These are phyloP conservation scores for Condylostoma magnum DNA, from an alignment of 169 alveolate genomes.

Conservation along the genomic window DNA sequence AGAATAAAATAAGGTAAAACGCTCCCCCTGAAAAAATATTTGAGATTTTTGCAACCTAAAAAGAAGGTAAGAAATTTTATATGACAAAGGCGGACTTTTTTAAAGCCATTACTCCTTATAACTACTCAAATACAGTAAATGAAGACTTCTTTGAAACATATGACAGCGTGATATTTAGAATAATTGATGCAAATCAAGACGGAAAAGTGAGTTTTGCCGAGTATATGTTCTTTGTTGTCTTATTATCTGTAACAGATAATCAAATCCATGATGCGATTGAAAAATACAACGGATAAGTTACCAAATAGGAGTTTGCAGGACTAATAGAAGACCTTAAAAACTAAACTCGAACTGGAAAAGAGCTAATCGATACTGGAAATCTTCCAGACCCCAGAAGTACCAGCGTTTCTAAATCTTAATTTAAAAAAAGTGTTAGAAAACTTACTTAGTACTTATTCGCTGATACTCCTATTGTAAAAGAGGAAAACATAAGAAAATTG, in stretches of 20 bases:
- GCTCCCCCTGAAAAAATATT: slow-evolving; percentile 62
- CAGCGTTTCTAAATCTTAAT: slow-evolving; percentile 36
- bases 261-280: slow-evolving; percentile 23
- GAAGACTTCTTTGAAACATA: slow-evolving; percentile 36
- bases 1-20: slow-evolving; percentile 60
- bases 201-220: slow-evolving; percentile 55
- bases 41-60: slow-evolving; percentile 54
- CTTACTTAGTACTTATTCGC: slow-evolving; percentile 22
- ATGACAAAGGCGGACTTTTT: slow-evolving; percentile 56
- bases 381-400: slow-evolving; percentile 54
- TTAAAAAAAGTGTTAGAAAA: slow-evolving; percentile 24
- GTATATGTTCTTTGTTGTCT: slow-evolving; percentile 57
- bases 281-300: slow-evolving; percentile 19
- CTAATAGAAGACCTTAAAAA: slow-evolving; percentile 36
- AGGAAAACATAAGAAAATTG: slow-evolving; percentile 27
- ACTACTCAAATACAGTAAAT: slow-evolving; percentile 31
- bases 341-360: slow-evolving; percentile 37
- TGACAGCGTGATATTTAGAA: slow-evolving; percentile 24
- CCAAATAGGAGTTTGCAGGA: slow-evolving; percentile 27
- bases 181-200: slow-evolving; percentile 46
- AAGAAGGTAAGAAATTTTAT: slow-evolving; percentile 37
- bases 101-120: slow-evolving; percentile 51
- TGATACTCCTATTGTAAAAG: neutral
- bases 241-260: slow-evolving; percentile 31
- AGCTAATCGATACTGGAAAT: slow-evolving; percentile 22